Conservation (phyloP, 805 yeast genomes). For the Saccharomycopsis schoenii region DNA sequence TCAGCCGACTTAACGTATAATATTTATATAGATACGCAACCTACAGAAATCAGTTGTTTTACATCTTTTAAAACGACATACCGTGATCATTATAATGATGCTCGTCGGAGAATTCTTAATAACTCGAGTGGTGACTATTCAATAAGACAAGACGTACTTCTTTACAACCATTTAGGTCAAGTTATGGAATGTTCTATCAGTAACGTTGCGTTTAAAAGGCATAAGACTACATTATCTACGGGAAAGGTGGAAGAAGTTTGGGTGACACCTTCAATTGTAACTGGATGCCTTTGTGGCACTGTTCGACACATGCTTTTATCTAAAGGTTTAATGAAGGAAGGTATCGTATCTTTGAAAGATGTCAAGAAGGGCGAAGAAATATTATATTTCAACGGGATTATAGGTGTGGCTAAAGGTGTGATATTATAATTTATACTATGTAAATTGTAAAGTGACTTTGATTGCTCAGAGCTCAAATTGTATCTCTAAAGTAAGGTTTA, state of each 20-base stretch:
- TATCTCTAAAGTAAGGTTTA: no score
- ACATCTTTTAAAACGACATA: slow-evolving; percentile 83
- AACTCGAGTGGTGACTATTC: slow-evolving; percentile 24
- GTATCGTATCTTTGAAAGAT: slow-evolving; percentile 35
- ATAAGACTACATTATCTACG: slow-evolving; percentile 18
- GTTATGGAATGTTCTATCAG: slow-evolving; percentile 79
- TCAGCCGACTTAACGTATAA: slow-evolving; percentile 33
- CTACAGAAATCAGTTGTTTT: slow-evolving; percentile 54
- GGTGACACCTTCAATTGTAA: slow-evolving; percentile 70
- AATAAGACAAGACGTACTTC: slow-evolving; percentile 52
- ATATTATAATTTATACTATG: slow-evolving; percentile 21
- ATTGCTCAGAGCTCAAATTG: no score
- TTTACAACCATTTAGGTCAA: slow-evolving; percentile 50
- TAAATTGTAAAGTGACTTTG: no score
- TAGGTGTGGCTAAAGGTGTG: slow-evolving; percentile 64
- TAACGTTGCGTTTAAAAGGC: slow-evolving; percentile 56
- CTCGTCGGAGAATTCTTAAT: slow-evolving; percentile 41
- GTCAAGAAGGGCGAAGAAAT: slow-evolving; percentile 58
- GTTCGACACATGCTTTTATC: slow-evolving; percentile 54
- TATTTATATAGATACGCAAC: slow-evolving; percentile 48
- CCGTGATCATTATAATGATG: slow-evolving; percentile 51
- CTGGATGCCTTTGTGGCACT: slow-evolving; percentile 84
- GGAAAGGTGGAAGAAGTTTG: slow-evolving; percentile 36
- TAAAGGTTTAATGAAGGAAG: slow-evolving; percentile 45
- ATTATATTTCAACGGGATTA: slow-evolving; percentile 69